Evolutionary conservation across 306 rosid genomes (phyloP).

Genomic region (Cicer cuneatum): DNA sequence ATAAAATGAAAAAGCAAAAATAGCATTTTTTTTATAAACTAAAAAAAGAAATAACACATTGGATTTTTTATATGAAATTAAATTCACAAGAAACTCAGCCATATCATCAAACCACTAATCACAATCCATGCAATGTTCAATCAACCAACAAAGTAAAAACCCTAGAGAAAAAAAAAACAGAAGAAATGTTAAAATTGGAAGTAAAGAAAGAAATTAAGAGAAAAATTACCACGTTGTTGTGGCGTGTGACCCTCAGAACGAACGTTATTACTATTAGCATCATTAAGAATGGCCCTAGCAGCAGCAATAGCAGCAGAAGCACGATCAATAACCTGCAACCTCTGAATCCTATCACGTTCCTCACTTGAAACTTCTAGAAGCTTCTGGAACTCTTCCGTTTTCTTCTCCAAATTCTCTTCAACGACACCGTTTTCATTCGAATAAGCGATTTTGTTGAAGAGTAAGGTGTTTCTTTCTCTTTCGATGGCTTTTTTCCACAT

Average conservation of each 20-base stretch:
- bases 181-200: neutral
- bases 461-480: conserved; percentile 56
- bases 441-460: conserved; percentile 59
- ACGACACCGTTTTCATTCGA: neutral
- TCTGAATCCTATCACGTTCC: conserved; percentile 80
- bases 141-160: conserved; percentile 28
- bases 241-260: neutral
- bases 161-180: conserved; percentile 5
- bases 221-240: neutral
- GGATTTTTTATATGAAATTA: neutral
- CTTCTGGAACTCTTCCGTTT: conserved; percentile 73
- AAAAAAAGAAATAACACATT: neutral
- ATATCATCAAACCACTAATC: neutral
- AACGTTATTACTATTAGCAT: neutral
- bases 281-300: conserved; percentile 58
- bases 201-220: neutral
- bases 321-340: conserved; percentile 88
- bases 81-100: neutral
- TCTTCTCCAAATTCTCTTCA: conserved; percentile 57
- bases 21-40: neutral
- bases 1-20: neutral
- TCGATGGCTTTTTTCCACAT: conserved; percentile 92
- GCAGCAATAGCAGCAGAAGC: conserved; percentile 93
- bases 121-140: neutral
- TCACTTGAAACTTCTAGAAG: conserved; percentile 73